phyloP scores from a whole-genome alignment of 2,329 filamentous ascomycete genomes.

The Lachnellula subtilissima region DNA sequence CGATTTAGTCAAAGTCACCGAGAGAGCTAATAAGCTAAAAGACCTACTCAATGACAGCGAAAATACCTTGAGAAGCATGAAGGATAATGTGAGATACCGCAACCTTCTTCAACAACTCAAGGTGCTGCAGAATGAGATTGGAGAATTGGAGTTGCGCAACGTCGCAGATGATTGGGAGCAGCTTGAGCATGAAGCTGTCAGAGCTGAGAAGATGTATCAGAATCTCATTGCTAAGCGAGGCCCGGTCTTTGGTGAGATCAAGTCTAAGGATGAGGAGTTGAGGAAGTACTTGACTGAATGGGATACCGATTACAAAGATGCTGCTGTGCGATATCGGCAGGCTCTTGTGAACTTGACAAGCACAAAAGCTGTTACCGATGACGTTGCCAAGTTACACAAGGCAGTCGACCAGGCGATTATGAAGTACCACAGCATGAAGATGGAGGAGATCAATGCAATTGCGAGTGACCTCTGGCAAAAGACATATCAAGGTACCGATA shows the following conservation, averaged over 20 bases:
- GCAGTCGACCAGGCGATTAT: constrained; percentile 96
- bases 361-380: constrained; percentile 87
- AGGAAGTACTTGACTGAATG: constrained; percentile 70
- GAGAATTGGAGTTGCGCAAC: constrained; percentile 69
- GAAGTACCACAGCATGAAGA: constrained; percentile 93
- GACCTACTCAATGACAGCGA: constrained; percentile 75
- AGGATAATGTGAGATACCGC: constrained; percentile 83
- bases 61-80: constrained; percentile 78
- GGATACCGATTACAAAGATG: constrained; percentile 81
- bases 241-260: constrained; percentile 71
- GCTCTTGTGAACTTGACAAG: constrained; percentile 86
- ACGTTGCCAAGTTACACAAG: constrained; percentile 73
- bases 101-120: constrained; percentile 67
- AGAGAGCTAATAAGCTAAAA: constrained; percentile 71
- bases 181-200: constrained; percentile 63
- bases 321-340: constrained; percentile 75
- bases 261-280: constrained; percentile 79
- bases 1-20: constrained; percentile 62
- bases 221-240: constrained; percentile 67
- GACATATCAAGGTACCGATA: constrained; percentile 95
- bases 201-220: constrained; percentile 64
- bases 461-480: constrained; percentile 94
- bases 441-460: constrained; percentile 96
- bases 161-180: constrained; percentile 77
- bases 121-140: constrained; percentile 63